Evolutionary conservation across 495 filamentous ascomycete genomes (phyloP).

Genomic region (Neurospora intermedia): DNA sequence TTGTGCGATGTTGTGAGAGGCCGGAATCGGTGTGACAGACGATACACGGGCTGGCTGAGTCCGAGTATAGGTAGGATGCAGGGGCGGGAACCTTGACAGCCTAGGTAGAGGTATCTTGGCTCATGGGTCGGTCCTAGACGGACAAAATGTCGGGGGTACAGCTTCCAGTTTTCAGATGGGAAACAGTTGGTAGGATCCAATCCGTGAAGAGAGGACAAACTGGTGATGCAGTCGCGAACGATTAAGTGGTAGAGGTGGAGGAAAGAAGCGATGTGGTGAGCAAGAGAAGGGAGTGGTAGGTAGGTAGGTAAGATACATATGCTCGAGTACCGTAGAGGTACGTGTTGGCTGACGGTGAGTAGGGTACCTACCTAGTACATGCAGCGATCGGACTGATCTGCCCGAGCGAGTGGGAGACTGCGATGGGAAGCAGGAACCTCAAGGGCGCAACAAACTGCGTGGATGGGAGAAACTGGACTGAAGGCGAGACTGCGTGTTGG

Average conservation of each 20-base stretch:
- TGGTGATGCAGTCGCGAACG: not conserved
- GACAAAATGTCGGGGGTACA: not conserved
- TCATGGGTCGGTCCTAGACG: not conserved
- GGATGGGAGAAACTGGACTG: not conserved
- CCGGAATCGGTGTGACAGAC: not conserved
- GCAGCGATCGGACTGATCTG: not conserved
- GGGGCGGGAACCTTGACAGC: not conserved
- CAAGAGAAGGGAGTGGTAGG: not conserved
- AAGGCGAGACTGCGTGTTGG: not conserved
- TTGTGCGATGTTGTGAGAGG: not conserved
- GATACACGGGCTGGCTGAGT: not conserved
- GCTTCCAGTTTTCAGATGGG: not conserved
- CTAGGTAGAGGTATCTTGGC: not conserved
- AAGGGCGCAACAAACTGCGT: not conserved
- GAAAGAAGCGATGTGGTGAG: not conserved
- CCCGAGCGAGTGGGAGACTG: not conserved
- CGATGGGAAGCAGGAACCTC: not conserved
- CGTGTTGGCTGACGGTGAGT: not conserved
- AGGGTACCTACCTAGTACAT: no score
- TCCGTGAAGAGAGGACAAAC: not conserved
- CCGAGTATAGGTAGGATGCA: not conserved
- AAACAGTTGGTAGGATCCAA: not conserved
- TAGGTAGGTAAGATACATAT: not conserved
- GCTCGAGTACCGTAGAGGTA: no score
- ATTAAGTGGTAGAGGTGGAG: not conserved